Base-by-base conservation (phyloP, 768 basidiomycete species). In the Candolleomyces efflorescens region DNA sequence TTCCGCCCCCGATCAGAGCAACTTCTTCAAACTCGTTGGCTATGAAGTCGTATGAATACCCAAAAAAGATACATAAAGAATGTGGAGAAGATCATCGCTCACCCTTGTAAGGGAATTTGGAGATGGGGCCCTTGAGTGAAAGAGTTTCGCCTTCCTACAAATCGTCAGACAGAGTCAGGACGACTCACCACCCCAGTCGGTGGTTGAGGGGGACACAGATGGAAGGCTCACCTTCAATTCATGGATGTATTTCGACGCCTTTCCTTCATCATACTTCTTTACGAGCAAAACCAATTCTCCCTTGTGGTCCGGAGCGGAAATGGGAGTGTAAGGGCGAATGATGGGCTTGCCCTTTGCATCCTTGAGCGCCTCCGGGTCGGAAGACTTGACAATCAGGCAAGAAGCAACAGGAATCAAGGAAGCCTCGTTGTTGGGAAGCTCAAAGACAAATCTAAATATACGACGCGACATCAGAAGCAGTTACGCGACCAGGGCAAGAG, bases 311-410 rank as follows among this genome's bases (percentile, higher is more conserved):
- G 91, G 81, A 0, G 83, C 73, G 20, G 94, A 94, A 62, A 93
- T 83, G 53, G 97, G 94, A 3, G 97, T 99, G 73, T 99, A 99
- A 0, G 97, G 92, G 54, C 94, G 83, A 62, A 89, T 79, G 71
- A 94, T 83, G 52, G 92, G 90, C 64, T 92, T 93, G 60, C 93
- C 95, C 67, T 94, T 92, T 65, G 72, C 77, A 69, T 87, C 87
- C 60, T 82, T 80, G 46, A 89, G 75, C 37, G 75, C 78, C 51
- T 84, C 83, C 18, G 84, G 78, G 61, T 87, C 81, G 0, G 89
- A 84, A 15, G 92, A 78, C 72, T 85, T 89, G 64, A 94, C 83
- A 54, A 92, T 67, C 15, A 98, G 77, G 61, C 86, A 89, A 0
- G 90, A 90, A 12, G 93, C 80, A 54, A 94, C 78, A 3, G 90